These are phyloP conservation scores for Stereocaulon alpinum DNA, from an alignment of 495 filamentous ascomycete genomes.

Conservation along the genomic window DNA sequence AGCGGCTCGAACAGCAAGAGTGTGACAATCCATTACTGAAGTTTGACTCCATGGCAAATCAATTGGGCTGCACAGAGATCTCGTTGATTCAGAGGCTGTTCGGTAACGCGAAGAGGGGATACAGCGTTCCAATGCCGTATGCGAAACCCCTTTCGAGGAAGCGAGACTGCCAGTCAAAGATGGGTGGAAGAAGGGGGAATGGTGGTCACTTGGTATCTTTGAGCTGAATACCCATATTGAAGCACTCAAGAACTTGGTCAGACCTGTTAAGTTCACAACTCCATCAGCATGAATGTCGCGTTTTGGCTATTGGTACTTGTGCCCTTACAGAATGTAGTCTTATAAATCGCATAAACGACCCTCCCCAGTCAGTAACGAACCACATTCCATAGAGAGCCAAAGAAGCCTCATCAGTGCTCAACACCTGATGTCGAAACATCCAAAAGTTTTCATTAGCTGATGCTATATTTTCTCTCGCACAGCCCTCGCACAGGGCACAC, in stretches of 20 bases:
- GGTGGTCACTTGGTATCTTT: slow-evolving; percentile 9
- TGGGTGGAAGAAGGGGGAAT: slow-evolving; percentile 18
- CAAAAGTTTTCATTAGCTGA: too few species aligned
- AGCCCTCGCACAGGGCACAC: too few species aligned
- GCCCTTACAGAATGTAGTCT: too few species aligned
- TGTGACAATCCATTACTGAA: slow-evolving; percentile 15
- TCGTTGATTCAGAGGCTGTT: slow-evolving; percentile 12
- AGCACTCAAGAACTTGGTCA: neutral
- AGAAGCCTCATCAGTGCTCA: too few species aligned
- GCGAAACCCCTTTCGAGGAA: slow-evolving; percentile 15
- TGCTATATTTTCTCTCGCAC: too few species aligned
- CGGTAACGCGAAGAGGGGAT: neutral
- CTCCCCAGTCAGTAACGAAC: too few species aligned
- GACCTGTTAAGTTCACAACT: neutral
- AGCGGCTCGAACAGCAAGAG: slow-evolving; percentile 18
- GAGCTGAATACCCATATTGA: slow-evolving; percentile 1
- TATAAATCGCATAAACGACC: too few species aligned
- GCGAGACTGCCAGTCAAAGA: slow-evolving; percentile 17
- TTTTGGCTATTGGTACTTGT: too few species aligned
- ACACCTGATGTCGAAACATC: too few species aligned
- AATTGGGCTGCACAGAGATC: slow-evolving; percentile 7
- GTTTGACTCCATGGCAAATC: slow-evolving; percentile 15
- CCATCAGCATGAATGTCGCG: neutral
- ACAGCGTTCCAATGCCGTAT: slow-evolving; percentile 1
- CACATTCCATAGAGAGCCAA: too few species aligned